phyloP scores from a whole-genome alignment of 345 rosid genomes.

The Orychophragmus violaceus region DNA sequence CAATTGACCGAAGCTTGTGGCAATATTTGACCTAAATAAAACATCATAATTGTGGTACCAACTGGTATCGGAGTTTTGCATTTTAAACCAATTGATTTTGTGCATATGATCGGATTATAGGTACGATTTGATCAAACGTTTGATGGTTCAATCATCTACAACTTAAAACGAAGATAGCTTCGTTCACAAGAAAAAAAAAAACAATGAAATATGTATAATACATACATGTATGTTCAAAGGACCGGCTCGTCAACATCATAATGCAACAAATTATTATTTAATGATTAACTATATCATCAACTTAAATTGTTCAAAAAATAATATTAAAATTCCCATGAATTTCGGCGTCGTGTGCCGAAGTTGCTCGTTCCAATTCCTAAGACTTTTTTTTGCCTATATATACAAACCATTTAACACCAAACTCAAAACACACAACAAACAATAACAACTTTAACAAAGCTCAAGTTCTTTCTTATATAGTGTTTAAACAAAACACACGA shows the following conservation, averaged over 20 bases:
- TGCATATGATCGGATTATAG: background rate
- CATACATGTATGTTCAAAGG: background rate
- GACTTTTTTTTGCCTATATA: constrained; percentile 17
- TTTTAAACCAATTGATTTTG: background rate
- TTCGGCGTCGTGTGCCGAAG: constrained; percentile 9
- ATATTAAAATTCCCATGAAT: background rate
- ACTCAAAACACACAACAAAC: constrained; percentile 23
- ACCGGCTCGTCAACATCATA: background rate
- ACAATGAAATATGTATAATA: background rate
- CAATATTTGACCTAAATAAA: constrained; percentile 9
- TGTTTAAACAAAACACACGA: background rate
- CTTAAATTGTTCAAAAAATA: no score
- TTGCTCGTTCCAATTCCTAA: background rate
- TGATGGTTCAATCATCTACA: background rate
- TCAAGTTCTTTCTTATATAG: background rate
- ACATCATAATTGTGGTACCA: background rate
- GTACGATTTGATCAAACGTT: background rate
- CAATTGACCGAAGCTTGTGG: background rate
- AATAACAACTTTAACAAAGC: constrained; percentile 1
- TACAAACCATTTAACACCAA: constrained; percentile 13
- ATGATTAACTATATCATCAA: background rate
- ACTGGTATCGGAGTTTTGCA: background rate
- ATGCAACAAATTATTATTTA: background rate
- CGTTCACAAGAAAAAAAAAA: background rate
- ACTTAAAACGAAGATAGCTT: constrained; percentile 4